These are phyloP conservation scores for Trichophyton benhamiae DNA, from an alignment of 2,329 filamentous ascomycete genomes.

Conservation along the genomic window DNA sequence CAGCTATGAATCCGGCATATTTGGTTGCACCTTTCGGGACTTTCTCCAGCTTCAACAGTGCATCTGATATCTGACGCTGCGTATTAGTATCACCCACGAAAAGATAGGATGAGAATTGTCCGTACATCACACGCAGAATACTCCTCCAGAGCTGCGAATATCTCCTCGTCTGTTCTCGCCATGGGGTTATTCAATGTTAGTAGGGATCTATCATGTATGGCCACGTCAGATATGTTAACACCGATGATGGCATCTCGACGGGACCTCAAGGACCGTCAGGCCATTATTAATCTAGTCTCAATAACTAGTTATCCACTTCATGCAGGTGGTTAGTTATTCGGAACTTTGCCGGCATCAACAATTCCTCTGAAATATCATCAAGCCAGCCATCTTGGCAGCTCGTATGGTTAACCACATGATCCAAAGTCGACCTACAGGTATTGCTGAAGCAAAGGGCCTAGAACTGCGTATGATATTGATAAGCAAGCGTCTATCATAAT, in stretches of 20 bases:
- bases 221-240: no score
- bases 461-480: no score
- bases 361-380: no score
- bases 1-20: constrained; percentile 54
- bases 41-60: constrained; percentile 54
- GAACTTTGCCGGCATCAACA: no score
- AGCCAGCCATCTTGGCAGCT: no score
- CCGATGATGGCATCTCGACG: background rate
- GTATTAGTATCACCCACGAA: background rate
- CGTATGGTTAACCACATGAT: no score
- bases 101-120: background rate
- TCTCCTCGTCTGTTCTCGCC: constrained; percentile 14
- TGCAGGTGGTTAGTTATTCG: no score
- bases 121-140: constrained; percentile 35
- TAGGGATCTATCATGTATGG: background rate
- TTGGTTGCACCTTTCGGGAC: constrained; percentile 34
- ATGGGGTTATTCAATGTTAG: background rate
- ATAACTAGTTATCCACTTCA: no score
- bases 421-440: no score
- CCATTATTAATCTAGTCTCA: no score
- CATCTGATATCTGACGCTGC: constrained; percentile 50
- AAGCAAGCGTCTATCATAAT: no score
- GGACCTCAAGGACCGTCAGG: background rate
- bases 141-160: constrained; percentile 23
- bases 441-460: no score